Base-by-base conservation (phyloP, 192 early-diverging fungal genomes). In the Coemansia sp. region DNA sequence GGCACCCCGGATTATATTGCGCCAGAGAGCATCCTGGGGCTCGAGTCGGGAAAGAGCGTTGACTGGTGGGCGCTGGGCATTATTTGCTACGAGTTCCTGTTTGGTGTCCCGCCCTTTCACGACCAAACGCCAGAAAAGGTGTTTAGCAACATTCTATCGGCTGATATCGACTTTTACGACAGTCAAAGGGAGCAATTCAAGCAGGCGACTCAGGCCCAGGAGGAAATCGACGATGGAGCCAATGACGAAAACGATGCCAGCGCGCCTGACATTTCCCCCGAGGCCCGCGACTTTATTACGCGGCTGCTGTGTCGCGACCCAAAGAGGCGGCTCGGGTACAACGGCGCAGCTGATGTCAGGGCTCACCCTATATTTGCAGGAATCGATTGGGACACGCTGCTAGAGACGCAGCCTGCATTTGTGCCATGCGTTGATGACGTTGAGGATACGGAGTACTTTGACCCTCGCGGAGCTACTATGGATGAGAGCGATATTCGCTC, bases 391-490 rank as follows among this genome's bases (percentile, higher is more conserved):
- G 51, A 76, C 23, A 78, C 79, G 31, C 60, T 89, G 27, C 59
- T 80, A 21, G 80, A 80, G 13, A 71, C 74, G 27, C 70, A 84
- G 40, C 89, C 93, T 2, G 79, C 82, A 2, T 98, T 98, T 76
- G 80, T 86, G 22, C 96, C 96, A 0, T 83, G 88, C 32, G 66
- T 85, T 4, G 85, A 82, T 15, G 73, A 81, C 51, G 68, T 78
- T 1, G 91, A 92, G 40, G 94, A 97, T 54, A 97, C 94, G 0
- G 83, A 88, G 23, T 97, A 97, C 60, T 98, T 98, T 85, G 94
- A 97, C 66, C 63, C 85, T 14, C 80, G 95, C 8, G 95, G 95
- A 4, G 90, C 83, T 10, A 80, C 68, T 11, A 80, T 83, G 78
- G 67, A 77, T 9, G 65, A 67, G 22, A 58, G 68, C 22, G 72